These are phyloP conservation scores for Jackrogersella minutella DNA, from an alignment of 495 filamentous ascomycete genomes.

Conservation along the genomic window DNA sequence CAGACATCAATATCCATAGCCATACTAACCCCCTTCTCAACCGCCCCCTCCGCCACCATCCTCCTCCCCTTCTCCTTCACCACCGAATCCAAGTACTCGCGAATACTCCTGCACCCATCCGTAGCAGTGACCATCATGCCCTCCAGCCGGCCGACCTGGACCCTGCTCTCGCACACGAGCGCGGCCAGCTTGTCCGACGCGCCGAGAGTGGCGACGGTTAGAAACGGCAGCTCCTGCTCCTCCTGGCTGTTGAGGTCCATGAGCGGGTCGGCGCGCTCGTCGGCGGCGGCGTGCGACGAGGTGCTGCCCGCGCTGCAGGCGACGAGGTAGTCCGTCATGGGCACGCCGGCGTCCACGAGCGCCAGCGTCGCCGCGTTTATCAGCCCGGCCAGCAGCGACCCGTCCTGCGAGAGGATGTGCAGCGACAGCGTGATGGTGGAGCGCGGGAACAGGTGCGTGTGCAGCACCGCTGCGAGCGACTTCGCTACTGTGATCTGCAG, in stretches of 20 bases:
- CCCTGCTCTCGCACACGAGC: conserved; percentile 82
- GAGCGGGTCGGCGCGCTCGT: conserved; percentile 80
- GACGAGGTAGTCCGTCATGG: conserved; percentile 89
- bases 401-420: conserved; percentile 90
- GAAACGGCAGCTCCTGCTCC: conserved; percentile 86
- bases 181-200: conserved; percentile 76
- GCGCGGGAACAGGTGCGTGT: conserved; percentile 90
- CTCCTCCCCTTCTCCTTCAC: conserved; percentile 71
- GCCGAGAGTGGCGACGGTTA: conserved; percentile 85
- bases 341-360: conserved; percentile 91
- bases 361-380: conserved; percentile 94
- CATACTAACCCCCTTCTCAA: conserved; percentile 52
- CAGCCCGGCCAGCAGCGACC: conserved; percentile 85
- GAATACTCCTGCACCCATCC: conserved; percentile 77
- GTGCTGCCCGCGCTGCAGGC: conserved; percentile 88
- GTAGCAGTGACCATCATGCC: conserved; percentile 91
- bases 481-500: conserved; percentile 77
- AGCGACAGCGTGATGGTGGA: conserved; percentile 82
- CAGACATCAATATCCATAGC: conserved; percentile 55
- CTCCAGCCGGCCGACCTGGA: conserved; percentile 80
- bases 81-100: conserved; percentile 75
- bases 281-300: conserved; percentile 66
- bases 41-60: conserved; percentile 67
- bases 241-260: conserved; percentile 87
- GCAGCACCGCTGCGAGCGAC: conserved; percentile 75